A percentile compares a stretch with the other conserved stretches of the same genome.
Evolutionary conservation across 2,329 filamentous ascomycete genomes (phyloP).

Genomic region (Triangularia verruculosa): DNA sequence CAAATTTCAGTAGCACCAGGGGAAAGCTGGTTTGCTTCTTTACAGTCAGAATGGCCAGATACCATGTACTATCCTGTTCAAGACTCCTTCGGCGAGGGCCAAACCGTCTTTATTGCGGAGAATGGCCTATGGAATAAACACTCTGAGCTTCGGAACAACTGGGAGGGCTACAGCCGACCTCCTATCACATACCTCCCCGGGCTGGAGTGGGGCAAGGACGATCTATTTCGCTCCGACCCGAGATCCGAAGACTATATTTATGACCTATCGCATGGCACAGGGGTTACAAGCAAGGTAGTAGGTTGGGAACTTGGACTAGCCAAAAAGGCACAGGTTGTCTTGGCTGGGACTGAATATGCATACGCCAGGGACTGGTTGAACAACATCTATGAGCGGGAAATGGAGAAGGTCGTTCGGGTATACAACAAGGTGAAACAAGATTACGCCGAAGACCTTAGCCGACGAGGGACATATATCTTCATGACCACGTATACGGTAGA

Average conservation of each 20-base stretch:
- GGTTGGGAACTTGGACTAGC: not conserved
- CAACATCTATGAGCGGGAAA: not conserved
- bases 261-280: too few relatives aligned
- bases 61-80: not conserved
- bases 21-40: not conserved
- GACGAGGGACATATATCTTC: not conserved
- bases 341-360: not conserved
- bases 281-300: not conserved
- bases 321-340: not conserved
- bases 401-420: not conserved
- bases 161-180: not conserved
- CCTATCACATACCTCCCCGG: not conserved
- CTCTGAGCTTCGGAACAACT: not conserved
- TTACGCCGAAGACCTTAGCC: not conserved
- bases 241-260: not conserved
- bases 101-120: not conserved
- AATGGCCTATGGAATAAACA: not conserved
- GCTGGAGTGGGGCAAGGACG: not conserved
- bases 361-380: not conserved
- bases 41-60: not conserved
- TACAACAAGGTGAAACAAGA: not conserved
- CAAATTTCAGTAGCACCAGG: not conserved
- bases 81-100: not conserved
- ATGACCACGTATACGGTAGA: too few relatives aligned
- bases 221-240: not conserved